Evolutionary conservation across 73 alveolate genomes (phyloP), one percentile per base, ranked within the genome.

Genomic region (Paramecium sonneborni): DNA sequence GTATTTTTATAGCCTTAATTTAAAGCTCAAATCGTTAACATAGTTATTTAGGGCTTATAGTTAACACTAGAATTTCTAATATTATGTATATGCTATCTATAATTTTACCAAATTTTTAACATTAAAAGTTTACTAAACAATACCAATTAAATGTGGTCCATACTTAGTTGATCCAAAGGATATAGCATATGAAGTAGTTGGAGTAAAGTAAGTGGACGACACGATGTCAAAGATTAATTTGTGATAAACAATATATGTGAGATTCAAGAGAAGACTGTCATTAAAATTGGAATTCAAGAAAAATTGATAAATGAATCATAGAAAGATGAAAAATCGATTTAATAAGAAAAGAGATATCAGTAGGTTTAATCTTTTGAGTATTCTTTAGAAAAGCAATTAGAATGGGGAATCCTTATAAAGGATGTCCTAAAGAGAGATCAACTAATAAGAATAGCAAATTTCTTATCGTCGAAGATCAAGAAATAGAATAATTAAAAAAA

Each of bases 211-310:
- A 72, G 57, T 28, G 1, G 86, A 62, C 24, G 84, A 62, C 24
- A 30, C 86, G 3, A 72, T 72, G 86, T 32, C 38, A 5, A 38
- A 72, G 67, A 72, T 72, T 72, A 72, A 14, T 72, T 72, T 62
- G 84, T 72, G 1, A 37, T 35, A 34, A 35, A 38, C 12, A 67
- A 67, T 11, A 67, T 67, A 7, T 21, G 23, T 67, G 44, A 67
- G 11, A 26, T 30, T 9, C 9, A 67, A 1, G 44, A 67, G 20
- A 67, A 67, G 12, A 14, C 38, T 24, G 9, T 15, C 15, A 67
- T 21, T 67, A 26, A 67, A 30, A n/a, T n/a, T n/a, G n/a, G n/a
- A n/a, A n/a, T n/a, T n/a, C n/a, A n/a, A n/a, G n/a, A 20, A 57
- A 9, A 15, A 57, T 18, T 24, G 20, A 9, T 0, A 57, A 18